Base-by-base conservation (phyloP, 2,329 filamentous ascomycete species). In the Annulohypoxylon truncatum region DNA sequence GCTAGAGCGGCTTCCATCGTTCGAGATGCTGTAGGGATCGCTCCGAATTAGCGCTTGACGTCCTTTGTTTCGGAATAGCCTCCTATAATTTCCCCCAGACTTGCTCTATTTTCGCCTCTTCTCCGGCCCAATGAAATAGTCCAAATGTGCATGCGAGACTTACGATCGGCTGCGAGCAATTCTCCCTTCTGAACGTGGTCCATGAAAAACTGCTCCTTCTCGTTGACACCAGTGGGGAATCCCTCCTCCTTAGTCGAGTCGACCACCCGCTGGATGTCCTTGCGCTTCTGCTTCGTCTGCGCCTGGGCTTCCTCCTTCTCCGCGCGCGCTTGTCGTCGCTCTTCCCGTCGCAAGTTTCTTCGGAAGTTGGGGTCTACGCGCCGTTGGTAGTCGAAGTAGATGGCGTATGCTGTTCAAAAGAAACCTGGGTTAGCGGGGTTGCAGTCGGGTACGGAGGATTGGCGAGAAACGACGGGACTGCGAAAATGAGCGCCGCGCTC, bases 181-280 rank as follows among this genome's bases (percentile, higher is more conserved):
- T 99, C 96, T 77, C 96, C 96, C 77, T 89, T 85, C 74, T 94
- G 92, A 70, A 99, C 94, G 82, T 97, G 93, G 79, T 93, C 90
- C 89, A 98, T 97, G 83, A 99, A 99, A 85, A 93, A 99, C 67
- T 89, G 88, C 85, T 99, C 96, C 79, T 93, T 94, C 84, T 97
- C 94, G 79, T 98, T 95, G 33, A 95, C 89, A 75, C 94, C 93
- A 44, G 87, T 85, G 51, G 96, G 96, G 86, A 97, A 97, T 61
- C 95, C 96, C 80, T 97, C 94, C 63, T 92, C 91, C 82, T 94
- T 92, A 73, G 94, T 93, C 74, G 91, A 87, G 74, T 93, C 89
- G 51, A 98, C 91, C 55, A 88, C 89, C 61, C 81, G 80, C 81
- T 90, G 91, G 82, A 99, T 92, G 74, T 85, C 83, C 79, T 92